These are phyloP conservation scores for Cadophora gregata DNA, from an alignment of 2,329 filamentous ascomycete genomes.

Conservation along the genomic window DNA sequence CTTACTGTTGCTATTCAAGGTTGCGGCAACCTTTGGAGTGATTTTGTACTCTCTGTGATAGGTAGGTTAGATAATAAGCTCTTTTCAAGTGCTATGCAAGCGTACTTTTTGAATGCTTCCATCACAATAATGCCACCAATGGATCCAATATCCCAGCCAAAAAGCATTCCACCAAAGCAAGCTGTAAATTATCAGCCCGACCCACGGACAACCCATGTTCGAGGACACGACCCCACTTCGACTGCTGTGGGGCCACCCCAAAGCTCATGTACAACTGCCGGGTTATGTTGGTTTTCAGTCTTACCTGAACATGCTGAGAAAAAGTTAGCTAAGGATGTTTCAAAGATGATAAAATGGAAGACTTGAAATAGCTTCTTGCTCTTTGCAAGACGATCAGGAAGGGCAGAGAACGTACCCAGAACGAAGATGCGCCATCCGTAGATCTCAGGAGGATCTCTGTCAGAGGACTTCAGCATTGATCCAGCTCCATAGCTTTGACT, in stretches of 20 bases:
- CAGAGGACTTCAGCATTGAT: neutral
- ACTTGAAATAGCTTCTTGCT: neutral
- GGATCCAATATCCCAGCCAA: constrained; percentile 68
- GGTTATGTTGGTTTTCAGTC: constrained; percentile 30
- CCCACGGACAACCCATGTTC: neutral
- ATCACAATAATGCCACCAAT: constrained; percentile 79
- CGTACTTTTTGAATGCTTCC: constrained; percentile 61
- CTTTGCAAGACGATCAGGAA: neutral
- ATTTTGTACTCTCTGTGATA: constrained; percentile 47
- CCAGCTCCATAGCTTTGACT: neutral
- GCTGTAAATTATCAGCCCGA: constrained; percentile 43
- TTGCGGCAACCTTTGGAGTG: constrained; percentile 48
- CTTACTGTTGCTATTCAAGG: constrained; percentile 59
- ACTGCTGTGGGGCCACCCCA: neutral
- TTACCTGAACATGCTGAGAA: constrained; percentile 57
- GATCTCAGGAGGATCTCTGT: constrained; percentile 40
- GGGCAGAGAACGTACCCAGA: constrained; percentile 25
- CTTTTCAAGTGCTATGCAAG: too few relatives aligned
- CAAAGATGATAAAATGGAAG: neutral
- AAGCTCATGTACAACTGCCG: neutral
- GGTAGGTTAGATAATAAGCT: constrained; percentile 41
- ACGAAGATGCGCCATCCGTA: constrained; percentile 62
- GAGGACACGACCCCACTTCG: too few relatives aligned
- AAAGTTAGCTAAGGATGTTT: constrained; percentile 32
- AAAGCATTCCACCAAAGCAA: constrained; percentile 71